A percentile compares a stretch with the other conserved stretches of the same genome.
These are phyloP conservation scores for Fraxinus dipetala DNA, from an alignment of 305 asterid species.

Conservation along the genomic window DNA sequence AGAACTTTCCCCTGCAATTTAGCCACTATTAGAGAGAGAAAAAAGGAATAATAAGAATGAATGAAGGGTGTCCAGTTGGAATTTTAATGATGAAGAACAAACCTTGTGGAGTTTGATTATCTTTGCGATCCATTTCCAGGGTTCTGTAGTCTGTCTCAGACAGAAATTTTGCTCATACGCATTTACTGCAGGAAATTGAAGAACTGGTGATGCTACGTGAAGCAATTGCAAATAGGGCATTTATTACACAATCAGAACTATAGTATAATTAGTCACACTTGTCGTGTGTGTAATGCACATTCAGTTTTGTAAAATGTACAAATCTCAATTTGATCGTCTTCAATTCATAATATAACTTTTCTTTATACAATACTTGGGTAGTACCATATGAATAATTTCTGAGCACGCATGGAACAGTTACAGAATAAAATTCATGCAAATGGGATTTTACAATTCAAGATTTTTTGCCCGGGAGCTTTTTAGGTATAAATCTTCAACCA, in stretches of 20 bases:
- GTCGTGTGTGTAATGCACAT: background rate
- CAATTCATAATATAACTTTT: background rate
- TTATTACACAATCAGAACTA: background rate
- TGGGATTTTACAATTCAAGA: background rate
- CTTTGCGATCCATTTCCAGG: conserved; percentile 52
- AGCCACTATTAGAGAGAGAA: background rate
- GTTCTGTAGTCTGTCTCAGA: background rate
- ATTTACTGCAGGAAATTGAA: conserved; percentile 1
- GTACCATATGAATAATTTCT: background rate
- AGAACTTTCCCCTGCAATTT: conserved; percentile 55
- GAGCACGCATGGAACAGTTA: background rate
- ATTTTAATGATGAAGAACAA: background rate
- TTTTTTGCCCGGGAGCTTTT: background rate
- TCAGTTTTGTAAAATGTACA: background rate
- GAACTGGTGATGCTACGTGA: background rate
- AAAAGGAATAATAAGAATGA: background rate
- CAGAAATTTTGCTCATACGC: background rate
- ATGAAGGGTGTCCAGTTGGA: background rate
- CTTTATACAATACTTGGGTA: background rate
- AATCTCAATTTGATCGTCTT: background rate
- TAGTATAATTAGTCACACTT: background rate
- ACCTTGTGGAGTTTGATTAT: conserved; percentile 64
- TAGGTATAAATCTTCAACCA: background rate
- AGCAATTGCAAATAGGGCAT: background rate
- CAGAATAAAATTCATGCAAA: background rate